Base-by-base conservation (phyloP, 1,139 yeast genomes). In the Geotrichum reessii region DNA sequence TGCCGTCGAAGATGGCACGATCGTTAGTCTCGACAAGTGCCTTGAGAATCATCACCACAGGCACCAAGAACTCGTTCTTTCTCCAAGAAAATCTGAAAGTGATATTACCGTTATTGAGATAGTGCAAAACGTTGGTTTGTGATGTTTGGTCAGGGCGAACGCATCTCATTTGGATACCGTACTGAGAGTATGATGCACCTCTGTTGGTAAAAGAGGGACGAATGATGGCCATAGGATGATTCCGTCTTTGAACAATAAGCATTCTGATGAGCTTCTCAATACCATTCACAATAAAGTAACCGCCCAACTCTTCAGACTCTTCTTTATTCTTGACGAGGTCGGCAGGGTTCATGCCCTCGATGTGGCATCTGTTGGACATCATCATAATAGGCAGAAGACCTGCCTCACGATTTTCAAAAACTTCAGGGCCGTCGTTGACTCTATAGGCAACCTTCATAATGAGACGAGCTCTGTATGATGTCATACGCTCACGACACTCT, bases 101-200 rank as follows among this genome's bases (percentile, higher is more conserved):
- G 57, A 92, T 96, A 69, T 88, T 93, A 74, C 99, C 99, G 70
- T 95, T 98, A 67, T 83, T 88, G 71, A 95, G 81, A 72, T 95
- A 93, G 74, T 95, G 99, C 71, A 93, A 79, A 8, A 93, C 98
- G 70, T 93, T 93, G 3, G 99, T 91, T 75, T 92, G 98, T 17
- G 99, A 91, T 12, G 97, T 88, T 76, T 93, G 98, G 73, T 95
- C 99, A 3, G 96, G 96, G 71, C 99, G 84, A 5, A 91, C 97
- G 64, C 87, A 83, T 75, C 99, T 83, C 63, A 93, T 87, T 76
- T 92, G 98, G 61, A 93, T 83, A 84, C 99, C 99, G 67, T 76
- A 95, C 64, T 86, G 84, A 54, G 97, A 79, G 76, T 95, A 93
- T 7, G 91, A 76, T 14, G 93, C 87, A 67, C 99, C 99, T 79